Conservation (phyloP, 2,329 filamentous ascomycete genomes). For the Venturia nashicola region DNA sequence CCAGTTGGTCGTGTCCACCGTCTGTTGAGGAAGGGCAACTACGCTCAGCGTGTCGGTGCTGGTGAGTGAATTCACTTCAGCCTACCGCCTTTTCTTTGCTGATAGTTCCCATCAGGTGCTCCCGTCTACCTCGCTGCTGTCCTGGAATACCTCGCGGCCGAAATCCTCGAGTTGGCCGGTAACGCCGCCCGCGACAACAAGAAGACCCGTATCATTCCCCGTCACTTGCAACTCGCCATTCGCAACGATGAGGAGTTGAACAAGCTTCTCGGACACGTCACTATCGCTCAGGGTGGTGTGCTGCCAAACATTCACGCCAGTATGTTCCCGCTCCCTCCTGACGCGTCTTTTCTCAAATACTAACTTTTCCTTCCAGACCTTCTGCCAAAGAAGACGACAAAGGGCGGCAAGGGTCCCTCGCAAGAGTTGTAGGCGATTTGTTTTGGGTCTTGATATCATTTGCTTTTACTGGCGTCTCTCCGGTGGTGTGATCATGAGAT, state of each 20-base stretch:
- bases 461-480: conserved; percentile 36
- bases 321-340: conserved; percentile 40
- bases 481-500: conserved; percentile 52
- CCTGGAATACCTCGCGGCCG: conserved; percentile 94
- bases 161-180: conserved; percentile 97
- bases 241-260: conserved; percentile 99
- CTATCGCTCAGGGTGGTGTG: conserved; percentile 94
- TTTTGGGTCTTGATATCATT: conserved; percentile 20
- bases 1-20: conserved; percentile 98
- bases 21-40: conserved; percentile 98
- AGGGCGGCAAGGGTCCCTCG: conserved; percentile 83
- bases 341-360: neutral
- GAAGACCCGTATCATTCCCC: conserved; percentile 99
- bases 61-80: conserved; percentile 37
- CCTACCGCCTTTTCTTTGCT: conserved; percentile 12
- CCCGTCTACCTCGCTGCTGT: conserved; percentile 96
- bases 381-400: conserved; percentile 97
- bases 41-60: conserved; percentile 98
- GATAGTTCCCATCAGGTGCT: conserved; percentile 42
- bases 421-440: conserved; percentile 70
- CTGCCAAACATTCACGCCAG: conserved; percentile 96
- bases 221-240: conserved; percentile 98
- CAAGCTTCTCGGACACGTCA: conserved; percentile 93
- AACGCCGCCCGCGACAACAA: conserved; percentile 99
- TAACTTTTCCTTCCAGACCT: conserved; percentile 55